These are phyloP conservation scores for Oropetium thomaeum DNA, from an alignment of 176 grass and related monocot species.

Conservation along the genomic window DNA sequence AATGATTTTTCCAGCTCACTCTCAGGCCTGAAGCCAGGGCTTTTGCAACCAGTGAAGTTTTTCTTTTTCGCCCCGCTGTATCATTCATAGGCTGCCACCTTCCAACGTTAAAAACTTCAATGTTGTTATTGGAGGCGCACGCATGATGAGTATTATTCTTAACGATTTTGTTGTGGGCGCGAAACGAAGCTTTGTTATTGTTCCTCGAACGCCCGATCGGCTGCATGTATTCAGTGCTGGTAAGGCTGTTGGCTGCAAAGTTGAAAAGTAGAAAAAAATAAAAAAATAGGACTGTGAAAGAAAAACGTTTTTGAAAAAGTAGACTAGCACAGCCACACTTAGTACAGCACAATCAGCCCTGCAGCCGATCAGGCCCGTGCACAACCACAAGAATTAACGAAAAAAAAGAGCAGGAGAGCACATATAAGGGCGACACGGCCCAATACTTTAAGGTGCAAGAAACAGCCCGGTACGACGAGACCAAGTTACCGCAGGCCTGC, in stretches of 20 bases:
- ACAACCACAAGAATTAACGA: neutral
- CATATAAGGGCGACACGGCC: neutral
- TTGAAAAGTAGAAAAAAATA: no score
- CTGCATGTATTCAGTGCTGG: no score
- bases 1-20: constrained; percentile 42
- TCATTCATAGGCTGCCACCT: neutral
- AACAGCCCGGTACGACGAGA: neutral
- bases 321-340: no score
- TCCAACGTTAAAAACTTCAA: neutral
- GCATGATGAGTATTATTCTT: neutral
- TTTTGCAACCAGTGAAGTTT: constrained; percentile 6
- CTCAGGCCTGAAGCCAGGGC: neutral
- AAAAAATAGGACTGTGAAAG: no score
- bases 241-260: no score
- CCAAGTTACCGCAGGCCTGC: neutral
- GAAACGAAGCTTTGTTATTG: neutral
- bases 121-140: neutral
- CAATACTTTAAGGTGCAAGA: neutral
- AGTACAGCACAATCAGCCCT: no score
- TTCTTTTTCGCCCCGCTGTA: no score
- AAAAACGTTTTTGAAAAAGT: no score
- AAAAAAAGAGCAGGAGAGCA: neutral
- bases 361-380: no score
- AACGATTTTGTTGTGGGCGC: neutral
- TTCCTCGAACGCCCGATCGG: no score